phyloP scores from a whole-genome alignment of 1,284 basidiomycete genomes.

The Trichosporon inkin region DNA sequence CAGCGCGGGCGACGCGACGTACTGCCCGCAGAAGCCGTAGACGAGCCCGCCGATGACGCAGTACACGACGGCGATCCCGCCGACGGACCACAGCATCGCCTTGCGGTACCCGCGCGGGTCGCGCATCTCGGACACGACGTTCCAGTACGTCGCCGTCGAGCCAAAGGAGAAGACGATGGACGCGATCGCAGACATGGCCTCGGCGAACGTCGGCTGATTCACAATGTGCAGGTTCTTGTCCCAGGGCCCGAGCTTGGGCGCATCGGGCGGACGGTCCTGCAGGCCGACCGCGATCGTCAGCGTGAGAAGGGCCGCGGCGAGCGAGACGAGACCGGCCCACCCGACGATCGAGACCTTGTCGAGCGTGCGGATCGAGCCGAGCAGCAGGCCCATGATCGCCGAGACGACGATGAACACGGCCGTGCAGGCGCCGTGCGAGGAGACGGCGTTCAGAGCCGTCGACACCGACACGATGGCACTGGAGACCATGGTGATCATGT shows the following conservation, averaged over 20 bases:
- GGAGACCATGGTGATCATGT: conserved; percentile 15
- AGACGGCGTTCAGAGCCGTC: conserved; percentile 38
- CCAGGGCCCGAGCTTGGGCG: conserved; percentile 35
- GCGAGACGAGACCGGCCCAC: conserved; percentile 36
- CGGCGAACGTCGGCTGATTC: conserved; percentile 27
- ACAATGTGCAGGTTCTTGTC: conserved; percentile 28
- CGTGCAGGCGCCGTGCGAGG: conserved; percentile 36
- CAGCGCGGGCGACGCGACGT: conserved; percentile 50
- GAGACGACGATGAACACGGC: conserved; percentile 32
- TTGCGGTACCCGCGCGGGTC: conserved; percentile 33
- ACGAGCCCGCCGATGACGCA: conserved; percentile 27
- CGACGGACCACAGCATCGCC: conserved; percentile 18
- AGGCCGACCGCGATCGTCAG: conserved; percentile 38
- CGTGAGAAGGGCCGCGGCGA: conserved; percentile 36
- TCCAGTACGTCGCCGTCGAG: conserved; percentile 32
- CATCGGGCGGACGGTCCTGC: conserved; percentile 39
- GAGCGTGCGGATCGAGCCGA: conserved; percentile 39
- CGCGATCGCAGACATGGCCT: conserved; percentile 25
- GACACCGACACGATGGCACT: conserved; percentile 14
- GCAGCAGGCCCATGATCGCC: conserved; percentile 19
- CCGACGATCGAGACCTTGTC: conserved; percentile 35
- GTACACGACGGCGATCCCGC: conserved; percentile 15
- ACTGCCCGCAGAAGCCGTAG: conserved; percentile 42
- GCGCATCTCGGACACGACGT: conserved; percentile 42
- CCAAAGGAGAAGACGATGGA: conserved; percentile 28